phyloP scores from a whole-genome alignment of 2,329 filamentous ascomycete species.

The Parascedosporium putredinis region DNA sequence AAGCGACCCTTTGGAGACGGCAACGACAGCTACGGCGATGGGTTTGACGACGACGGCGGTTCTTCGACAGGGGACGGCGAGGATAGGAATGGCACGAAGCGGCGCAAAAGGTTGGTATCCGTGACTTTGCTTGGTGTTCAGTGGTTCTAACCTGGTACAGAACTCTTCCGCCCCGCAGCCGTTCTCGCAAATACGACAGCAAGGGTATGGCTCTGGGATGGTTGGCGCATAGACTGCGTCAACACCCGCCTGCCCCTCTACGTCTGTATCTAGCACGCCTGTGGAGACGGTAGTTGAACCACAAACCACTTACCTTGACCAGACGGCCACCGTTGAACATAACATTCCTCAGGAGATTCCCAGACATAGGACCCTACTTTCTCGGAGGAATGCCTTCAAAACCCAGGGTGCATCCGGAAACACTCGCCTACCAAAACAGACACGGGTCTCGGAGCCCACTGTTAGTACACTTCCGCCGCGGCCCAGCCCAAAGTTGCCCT shows the following conservation, averaged over 20 bases:
- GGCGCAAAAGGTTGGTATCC: conserved; percentile 50
- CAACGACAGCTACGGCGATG: conserved; percentile 64
- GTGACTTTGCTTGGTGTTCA: conserved; percentile 15
- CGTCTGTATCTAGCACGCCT: neutral
- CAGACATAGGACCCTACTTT: no score
- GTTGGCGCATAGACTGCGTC: conserved; percentile 35
- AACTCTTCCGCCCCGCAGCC: conserved; percentile 33
- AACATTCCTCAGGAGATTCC: no score
- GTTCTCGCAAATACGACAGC: conserved; percentile 34
- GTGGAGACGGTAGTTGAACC: neutral
- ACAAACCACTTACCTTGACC: neutral
- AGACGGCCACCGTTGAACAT: neutral
- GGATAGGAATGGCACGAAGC: conserved; percentile 45
- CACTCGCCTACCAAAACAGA: no score
- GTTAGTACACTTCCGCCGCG: no score
- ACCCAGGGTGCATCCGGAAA: neutral
- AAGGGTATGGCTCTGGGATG: conserved; percentile 48
- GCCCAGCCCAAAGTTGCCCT: neutral
- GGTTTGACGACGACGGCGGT: conserved; percentile 66
- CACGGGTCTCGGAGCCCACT: no score
- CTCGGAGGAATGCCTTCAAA: no score
- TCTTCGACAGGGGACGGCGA: conserved; percentile 66
- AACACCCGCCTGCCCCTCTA: neutral
- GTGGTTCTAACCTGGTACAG: conserved; percentile 34
- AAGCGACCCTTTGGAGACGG: no score